phyloP scores from a whole-genome alignment of 108 stramenopile species.

The Skeletonema tropicum region DNA sequence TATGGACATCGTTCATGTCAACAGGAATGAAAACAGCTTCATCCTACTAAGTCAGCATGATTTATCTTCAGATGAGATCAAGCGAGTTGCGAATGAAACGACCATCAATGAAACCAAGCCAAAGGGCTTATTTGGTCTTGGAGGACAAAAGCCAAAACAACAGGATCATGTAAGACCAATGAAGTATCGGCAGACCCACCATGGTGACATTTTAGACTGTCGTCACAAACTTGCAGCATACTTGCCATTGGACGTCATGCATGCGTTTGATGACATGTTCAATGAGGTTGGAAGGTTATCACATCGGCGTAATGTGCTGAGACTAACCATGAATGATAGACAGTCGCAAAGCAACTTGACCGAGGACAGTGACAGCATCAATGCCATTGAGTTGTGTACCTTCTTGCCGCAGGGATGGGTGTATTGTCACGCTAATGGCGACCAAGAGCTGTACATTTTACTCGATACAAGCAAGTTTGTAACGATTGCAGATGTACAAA shows the following conservation, averaged over 20 bases:
- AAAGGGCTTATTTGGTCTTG: constrained; percentile 44
- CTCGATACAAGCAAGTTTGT: constrained; percentile 66
- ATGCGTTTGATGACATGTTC: constrained; percentile 80
- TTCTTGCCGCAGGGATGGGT: constrained; percentile 74
- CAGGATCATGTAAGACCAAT: constrained; percentile 6
- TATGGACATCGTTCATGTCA: constrained; percentile 62
- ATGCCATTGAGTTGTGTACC: constrained; percentile 63
- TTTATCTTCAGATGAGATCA: constrained; percentile 30
- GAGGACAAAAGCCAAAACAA: constrained; percentile 39
- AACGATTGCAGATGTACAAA: constrained; percentile 74
- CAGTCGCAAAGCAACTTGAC: not conserved
- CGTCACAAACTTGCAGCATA: constrained; percentile 66
- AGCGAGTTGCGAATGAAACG: constrained; percentile 16
- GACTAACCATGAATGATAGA: constrained; percentile 8
- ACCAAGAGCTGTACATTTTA: constrained; percentile 68
- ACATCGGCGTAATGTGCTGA: constrained; percentile 5
- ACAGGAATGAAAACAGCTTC: constrained; percentile 55
- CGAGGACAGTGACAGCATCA: constrained; percentile 3
- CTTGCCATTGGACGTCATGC: constrained; percentile 65
- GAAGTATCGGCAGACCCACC: not conserved
- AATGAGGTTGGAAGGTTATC: constrained; percentile 56
- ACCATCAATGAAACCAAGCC: constrained; percentile 16
- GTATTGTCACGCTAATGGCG: constrained; percentile 50
- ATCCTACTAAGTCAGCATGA: constrained; percentile 58
- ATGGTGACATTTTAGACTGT: constrained; percentile 55